A percentile compares a stretch with the other conserved stretches of the same genome.
phyloP scores from a whole-genome alignment of 371 early-diverging fungal species.

The Nematocida sp. region DNA sequence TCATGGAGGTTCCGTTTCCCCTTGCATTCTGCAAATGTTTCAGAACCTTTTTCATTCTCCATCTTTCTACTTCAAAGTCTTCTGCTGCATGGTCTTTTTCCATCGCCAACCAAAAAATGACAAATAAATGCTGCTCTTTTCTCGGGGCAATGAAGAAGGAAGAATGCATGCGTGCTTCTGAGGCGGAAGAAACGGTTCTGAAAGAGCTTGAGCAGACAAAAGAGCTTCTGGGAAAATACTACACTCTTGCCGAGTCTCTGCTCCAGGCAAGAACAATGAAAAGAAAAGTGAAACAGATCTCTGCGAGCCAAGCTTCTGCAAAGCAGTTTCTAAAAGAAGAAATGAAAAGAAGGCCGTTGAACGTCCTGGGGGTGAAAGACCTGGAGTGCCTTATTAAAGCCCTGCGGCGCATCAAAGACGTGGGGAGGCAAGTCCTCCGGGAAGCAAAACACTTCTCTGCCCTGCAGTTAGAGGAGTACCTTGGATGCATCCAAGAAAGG shows the following conservation, averaged over 20 bases:
- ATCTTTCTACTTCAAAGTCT: constrained; percentile 62
- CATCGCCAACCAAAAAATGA: constrained; percentile 12
- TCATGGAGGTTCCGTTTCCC: constrained; percentile 99
- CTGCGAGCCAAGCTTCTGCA: no score
- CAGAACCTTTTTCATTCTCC: constrained; percentile 91
- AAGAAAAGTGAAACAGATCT: no score
- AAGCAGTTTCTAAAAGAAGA: not conserved
- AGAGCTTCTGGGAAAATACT: no score
- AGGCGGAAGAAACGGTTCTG: no score
- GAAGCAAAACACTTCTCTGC: not conserved
- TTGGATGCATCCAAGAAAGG: not conserved
- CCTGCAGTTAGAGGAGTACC: not conserved
- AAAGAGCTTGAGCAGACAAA: no score
- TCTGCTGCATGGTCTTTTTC: constrained; percentile 49
- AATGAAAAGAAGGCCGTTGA: not conserved
- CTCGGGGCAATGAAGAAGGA: no score
- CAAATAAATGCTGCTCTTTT: no score
- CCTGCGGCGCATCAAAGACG: not conserved
- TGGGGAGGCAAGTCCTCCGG: not conserved
- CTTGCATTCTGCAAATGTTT: constrained; percentile 83
- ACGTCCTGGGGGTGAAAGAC: not conserved
- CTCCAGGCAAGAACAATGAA: no score
- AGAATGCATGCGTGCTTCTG: no score
- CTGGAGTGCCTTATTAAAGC: not conserved
- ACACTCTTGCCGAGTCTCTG: no score